Evolutionary conservation across 805 yeast genomes (phyloP).

Genomic region (Candida berthetii): DNA sequence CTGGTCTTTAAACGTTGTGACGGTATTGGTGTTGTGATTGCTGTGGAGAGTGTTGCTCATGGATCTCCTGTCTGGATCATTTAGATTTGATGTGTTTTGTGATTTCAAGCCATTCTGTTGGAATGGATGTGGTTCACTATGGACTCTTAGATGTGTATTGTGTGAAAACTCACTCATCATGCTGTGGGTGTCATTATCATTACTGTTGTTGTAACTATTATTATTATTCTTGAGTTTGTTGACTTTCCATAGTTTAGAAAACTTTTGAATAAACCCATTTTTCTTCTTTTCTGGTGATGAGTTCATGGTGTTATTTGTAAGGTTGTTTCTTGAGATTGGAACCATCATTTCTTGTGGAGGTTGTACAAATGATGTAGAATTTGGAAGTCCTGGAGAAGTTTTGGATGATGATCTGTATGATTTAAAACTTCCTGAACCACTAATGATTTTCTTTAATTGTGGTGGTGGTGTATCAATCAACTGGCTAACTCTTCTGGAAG

Average conservation of each 20-base stretch:
- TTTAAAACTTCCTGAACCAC: constrained; percentile 17
- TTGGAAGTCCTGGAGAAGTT: constrained; percentile 1
- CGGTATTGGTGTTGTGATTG: not conserved
- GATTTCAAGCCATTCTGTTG: too few relatives aligned
- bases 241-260: constrained; percentile 26
- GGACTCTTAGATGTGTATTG: not conserved
- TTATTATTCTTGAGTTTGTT: constrained; percentile 6
- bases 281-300: constrained; percentile 20
- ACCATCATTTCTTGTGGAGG: constrained; percentile 3
- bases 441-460: constrained; percentile 21
- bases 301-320: too few relatives aligned
- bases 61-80: not conserved
- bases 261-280: constrained; percentile 23
- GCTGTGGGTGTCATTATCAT: not conserved
- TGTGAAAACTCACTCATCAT: not conserved
- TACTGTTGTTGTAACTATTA: constrained; percentile 1
- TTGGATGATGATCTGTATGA: constrained; percentile 3
- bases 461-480: constrained; percentile 18
- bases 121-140: not conserved
- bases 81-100: not conserved
- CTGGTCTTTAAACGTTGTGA: not conserved
- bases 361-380: not conserved
- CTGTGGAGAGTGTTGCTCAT: constrained; percentile 1
- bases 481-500: constrained; percentile 21
- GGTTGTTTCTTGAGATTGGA: too few relatives aligned